phyloP scores from a whole-genome alignment of 345 rosid species.

The Gossypium sturtianum region DNA sequence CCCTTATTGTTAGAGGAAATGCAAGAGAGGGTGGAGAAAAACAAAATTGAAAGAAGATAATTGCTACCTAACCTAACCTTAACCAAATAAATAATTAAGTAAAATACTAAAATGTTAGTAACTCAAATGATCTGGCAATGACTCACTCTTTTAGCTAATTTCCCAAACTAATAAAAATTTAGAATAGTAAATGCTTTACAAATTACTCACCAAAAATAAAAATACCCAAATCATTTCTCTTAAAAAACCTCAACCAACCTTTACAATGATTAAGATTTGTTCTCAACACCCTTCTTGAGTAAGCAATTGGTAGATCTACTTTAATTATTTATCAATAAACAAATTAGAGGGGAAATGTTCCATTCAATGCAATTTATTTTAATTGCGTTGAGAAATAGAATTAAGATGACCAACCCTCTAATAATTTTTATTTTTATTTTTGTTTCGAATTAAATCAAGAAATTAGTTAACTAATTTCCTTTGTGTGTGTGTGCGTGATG shows the following conservation, averaged over 20 bases:
- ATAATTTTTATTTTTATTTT: too few species aligned
- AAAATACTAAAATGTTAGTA: background rate
- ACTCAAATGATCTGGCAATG: conserved; percentile 1
- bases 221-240: too few species aligned
- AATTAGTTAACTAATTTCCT: background rate
- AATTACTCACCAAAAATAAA: background rate
- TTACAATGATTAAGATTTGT: too few species aligned
- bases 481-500: background rate
- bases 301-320: background rate
- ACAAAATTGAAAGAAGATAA: background rate
- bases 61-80: background rate
- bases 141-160: background rate
- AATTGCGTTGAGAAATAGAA: background rate
- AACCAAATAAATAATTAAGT: background rate
- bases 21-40: background rate
- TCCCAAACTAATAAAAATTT: background rate
- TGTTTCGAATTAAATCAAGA: background rate
- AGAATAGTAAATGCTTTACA: background rate
- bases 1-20: background rate
- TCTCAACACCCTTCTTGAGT: too few species aligned
- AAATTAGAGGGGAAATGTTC: background rate
- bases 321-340: background rate
- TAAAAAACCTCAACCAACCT: too few species aligned
- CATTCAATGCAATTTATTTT: background rate
- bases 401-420: background rate